phyloP scores from a whole-genome alignment of 306 rosid genomes.

The Rubus parviflorus region DNA sequence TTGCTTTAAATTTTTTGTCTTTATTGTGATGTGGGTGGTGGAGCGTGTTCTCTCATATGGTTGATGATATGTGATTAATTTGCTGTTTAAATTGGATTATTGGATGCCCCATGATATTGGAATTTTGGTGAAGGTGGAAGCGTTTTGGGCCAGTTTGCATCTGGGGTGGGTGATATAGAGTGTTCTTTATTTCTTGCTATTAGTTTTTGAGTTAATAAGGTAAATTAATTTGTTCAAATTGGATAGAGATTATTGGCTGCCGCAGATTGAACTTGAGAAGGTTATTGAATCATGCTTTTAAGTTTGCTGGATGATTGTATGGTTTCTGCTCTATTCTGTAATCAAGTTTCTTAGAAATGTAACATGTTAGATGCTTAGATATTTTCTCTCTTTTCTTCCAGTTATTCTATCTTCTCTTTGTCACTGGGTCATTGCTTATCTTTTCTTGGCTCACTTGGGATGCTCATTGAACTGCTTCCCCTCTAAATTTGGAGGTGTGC shows the following conservation, averaged over 20 bases:
- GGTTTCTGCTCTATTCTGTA: constrained; percentile 16
- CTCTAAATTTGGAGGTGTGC: not conserved
- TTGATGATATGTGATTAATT: constrained; percentile 27
- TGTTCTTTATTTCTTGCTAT: constrained; percentile 15
- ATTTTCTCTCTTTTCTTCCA: not conserved
- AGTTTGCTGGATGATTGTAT: constrained; percentile 6
- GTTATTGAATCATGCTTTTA: not conserved
- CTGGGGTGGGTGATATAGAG: constrained; percentile 26
- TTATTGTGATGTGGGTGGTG: constrained; percentile 31
- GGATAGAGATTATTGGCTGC: constrained; percentile 12
- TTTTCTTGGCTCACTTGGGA: not conserved
- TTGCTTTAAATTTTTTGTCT: constrained; percentile 31
- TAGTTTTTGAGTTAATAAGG: constrained; percentile 13
- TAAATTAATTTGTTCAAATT: constrained; percentile 5
- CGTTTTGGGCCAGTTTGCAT: constrained; percentile 11
- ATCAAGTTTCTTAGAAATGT: constrained; percentile 3
- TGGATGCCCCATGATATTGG: constrained; percentile 20
- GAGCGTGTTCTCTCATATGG: constrained; percentile 5
- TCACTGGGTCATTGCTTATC: not conserved
- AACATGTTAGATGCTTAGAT: not conserved
- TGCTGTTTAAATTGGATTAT: constrained; percentile 13
- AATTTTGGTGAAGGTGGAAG: constrained; percentile 22
- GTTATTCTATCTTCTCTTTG: not conserved
- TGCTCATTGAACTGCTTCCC: constrained; percentile 7
- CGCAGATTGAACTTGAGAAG: not conserved